Evolutionary conservation across 2,329 filamentous ascomycete species (phyloP), one percentile per base, ranked within the genome.

Genomic region (Cordyceps cateniannulata): DNA sequence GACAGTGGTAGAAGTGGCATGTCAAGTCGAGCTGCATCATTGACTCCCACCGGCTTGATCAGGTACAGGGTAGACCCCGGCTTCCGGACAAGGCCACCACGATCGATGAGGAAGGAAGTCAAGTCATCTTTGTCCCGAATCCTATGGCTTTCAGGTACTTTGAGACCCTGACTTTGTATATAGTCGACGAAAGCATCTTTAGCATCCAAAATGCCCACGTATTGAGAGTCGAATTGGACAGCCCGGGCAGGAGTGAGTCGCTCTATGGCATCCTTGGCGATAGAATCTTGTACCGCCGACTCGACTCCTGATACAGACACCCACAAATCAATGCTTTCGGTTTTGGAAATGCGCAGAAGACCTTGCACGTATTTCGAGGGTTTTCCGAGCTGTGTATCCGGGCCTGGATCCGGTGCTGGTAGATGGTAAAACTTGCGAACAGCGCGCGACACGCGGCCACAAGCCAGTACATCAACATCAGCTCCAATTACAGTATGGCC

Each of bases 401-500:
- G 6, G 16, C 24, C n/a, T 10, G 40, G 18, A 14, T 20, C 67
- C 63, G 59, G 73, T 65, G 58, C 69, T 66, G 76, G 69, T 5
- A 81, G 66, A 8, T 61, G 58, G 70, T 87, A 82, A 70, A 88
- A 90, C 2, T 66, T 72, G 12, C 75, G 70, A 1, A 91, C 65
- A 0, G 83, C 73, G 14, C 67, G 75, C 0, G 89, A 91, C 61
- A 84, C 81, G 20, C 84, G 79, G 3, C 85, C 85, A 6, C 78
- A 75, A 1, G 79, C 79, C 0, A 78, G 61, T 1, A 76, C 71
- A 52, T 83, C 79, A 56, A 86, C 83, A 67, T 91, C 88, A 12
- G 87, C 88, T 5, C 87, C 89, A 45, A 92, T 81, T 44, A 92
- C 87, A n/a, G 79, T 79, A 69, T 91, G 86, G 2, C 87, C 86